Evolutionary conservation across 306 rosid genomes (phyloP).

Genomic region (Sphenostylis stenocarpa): DNA sequence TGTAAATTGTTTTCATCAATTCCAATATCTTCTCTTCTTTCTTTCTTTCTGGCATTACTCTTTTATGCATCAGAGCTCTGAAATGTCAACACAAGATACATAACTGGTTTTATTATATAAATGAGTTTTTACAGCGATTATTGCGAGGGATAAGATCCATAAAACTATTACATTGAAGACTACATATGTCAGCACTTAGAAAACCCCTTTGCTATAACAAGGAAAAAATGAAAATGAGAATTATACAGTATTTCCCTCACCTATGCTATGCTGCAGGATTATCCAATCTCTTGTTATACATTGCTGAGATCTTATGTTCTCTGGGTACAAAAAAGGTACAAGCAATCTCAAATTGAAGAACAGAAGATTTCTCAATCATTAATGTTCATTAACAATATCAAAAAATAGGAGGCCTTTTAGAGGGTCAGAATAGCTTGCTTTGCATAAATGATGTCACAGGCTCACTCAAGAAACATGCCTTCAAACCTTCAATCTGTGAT

Average conservation of each 20-base stretch:
- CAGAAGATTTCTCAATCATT: conserved; percentile 26
- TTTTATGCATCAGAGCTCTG: too few relatives aligned
- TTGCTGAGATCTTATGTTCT: conserved; percentile 13
- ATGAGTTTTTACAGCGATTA: neutral
- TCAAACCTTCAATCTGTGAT: conserved; percentile 12
- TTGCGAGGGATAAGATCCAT: neutral
- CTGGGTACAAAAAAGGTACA: conserved; percentile 33
- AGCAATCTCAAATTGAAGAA: conserved; percentile 32
- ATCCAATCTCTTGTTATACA: conserved; percentile 30
- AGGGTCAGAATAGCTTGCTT: conserved; percentile 10
- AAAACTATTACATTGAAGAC: neutral
- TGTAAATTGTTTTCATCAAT: too few relatives aligned
- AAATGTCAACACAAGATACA: neutral
- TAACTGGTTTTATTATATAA: neutral
- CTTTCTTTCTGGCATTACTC: too few relatives aligned
- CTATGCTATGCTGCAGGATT: conserved; percentile 6
- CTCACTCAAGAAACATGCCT: conserved; percentile 25
- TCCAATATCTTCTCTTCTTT: too few relatives aligned
- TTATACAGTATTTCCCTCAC: neutral
- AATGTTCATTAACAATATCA: neutral
- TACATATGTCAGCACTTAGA: neutral
- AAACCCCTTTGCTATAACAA: neutral
- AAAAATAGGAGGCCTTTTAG: conserved; percentile 9
- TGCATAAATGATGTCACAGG: conserved; percentile 13
- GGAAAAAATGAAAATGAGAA: neutral